phyloP scores from a whole-genome alignment of 495 filamentous ascomycete species.

The Penicillium coffeae region DNA sequence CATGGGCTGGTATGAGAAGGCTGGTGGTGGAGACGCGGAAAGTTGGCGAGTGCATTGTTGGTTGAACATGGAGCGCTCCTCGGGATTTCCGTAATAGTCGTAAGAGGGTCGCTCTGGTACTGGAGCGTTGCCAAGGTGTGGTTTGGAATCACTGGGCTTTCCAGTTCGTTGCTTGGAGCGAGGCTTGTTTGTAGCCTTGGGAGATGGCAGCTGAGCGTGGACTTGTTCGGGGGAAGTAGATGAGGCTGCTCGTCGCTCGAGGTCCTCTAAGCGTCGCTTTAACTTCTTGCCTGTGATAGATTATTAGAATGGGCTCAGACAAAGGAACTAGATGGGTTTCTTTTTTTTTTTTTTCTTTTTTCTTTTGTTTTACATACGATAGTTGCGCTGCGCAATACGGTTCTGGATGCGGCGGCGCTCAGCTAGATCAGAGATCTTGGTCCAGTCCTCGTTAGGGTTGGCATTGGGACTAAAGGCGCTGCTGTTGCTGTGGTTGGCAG shows the following conservation, averaged over 20 bases:
- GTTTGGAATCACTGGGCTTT: constrained; percentile 43
- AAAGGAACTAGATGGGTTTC: background rate
- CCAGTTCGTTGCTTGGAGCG: constrained; percentile 40
- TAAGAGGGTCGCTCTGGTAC: constrained; percentile 26
- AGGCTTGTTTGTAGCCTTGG: constrained; percentile 46
- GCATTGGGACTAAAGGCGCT: constrained; percentile 96
- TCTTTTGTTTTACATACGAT: constrained; percentile 79
- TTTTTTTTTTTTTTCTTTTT: background rate
- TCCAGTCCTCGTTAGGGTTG: constrained; percentile 98
- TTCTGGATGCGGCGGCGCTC: constrained; percentile 95
- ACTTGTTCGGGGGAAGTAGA: constrained; percentile 67
- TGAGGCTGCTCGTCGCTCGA: constrained; percentile 86
- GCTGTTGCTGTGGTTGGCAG: constrained; percentile 70
- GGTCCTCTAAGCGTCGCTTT: constrained; percentile 93
- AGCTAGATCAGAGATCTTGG: constrained; percentile 95
- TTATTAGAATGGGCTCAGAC: too few relatives aligned
- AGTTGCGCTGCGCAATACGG: constrained; percentile 95
- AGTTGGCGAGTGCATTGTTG: constrained; percentile 69
- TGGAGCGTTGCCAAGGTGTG: constrained; percentile 25
- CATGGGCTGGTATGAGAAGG: constrained; percentile 70
- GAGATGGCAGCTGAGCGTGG: constrained; percentile 48
- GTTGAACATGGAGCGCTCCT: constrained; percentile 53
- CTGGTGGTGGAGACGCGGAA: constrained; percentile 65
- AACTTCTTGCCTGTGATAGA: constrained; percentile 83
- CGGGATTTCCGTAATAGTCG: constrained; percentile 39